Evolutionary conservation across 2,329 filamentous ascomycete genomes (phyloP).

Genomic region (Rutstroemia sp.): DNA sequence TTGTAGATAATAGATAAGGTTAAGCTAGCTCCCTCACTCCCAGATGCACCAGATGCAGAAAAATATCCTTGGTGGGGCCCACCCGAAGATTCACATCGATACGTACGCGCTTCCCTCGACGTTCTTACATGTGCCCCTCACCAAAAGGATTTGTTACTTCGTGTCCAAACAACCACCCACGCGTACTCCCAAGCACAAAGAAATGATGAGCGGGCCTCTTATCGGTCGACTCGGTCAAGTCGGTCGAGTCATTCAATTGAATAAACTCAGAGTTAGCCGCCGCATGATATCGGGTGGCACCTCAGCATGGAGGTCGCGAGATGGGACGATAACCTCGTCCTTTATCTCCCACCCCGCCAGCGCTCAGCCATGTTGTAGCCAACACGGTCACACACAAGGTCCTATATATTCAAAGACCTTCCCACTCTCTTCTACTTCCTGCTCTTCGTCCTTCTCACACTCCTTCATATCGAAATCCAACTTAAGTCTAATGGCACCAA

Average conservation of each 20-base stretch:
- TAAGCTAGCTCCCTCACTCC: neutral
- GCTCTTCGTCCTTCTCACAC: neutral
- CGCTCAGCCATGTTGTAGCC: neutral
- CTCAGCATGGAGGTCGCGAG: neutral
- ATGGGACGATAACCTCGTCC: neutral
- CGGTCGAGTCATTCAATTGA: neutral
- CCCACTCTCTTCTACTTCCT: neutral
- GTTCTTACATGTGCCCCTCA: neutral
- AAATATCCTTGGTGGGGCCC: neutral
- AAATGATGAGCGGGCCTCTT: neutral
- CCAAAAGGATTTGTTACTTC: neutral
- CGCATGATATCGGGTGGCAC: neutral
- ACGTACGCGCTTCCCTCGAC: neutral
- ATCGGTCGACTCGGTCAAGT: conserved; percentile 3
- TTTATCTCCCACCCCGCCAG: neutral
- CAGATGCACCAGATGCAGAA: neutral
- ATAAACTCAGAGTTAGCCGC: neutral
- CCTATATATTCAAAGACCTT: conserved; percentile 1
- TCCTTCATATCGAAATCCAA: neutral
- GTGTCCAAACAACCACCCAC: neutral
- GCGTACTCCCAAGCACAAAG: neutral
- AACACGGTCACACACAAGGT: conserved; percentile 1
- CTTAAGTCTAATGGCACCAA: neutral
- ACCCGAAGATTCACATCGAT: neutral
- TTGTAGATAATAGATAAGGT: neutral